These are phyloP conservation scores for Phytomonas francai DNA, from an alignment of 208 protist species.

Conservation along the genomic window DNA sequence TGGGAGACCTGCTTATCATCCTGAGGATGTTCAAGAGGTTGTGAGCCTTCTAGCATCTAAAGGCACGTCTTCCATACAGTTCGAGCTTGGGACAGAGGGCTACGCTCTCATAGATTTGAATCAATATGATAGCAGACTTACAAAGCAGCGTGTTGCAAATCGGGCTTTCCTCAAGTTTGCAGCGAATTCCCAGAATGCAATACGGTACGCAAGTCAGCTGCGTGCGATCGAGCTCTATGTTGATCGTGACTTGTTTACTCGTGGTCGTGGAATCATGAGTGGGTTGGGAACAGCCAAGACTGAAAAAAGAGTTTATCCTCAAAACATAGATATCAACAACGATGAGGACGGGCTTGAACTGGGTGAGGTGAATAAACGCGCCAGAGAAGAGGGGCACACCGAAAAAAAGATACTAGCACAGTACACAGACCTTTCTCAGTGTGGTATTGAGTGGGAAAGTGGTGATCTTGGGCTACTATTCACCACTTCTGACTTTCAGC, in stretches of 20 bases:
- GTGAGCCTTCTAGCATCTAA: neutral
- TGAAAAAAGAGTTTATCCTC: neutral
- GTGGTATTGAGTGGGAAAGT: slow-evolving; percentile 2
- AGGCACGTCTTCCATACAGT: slow-evolving; percentile 4
- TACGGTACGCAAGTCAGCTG: slow-evolving; percentile 4
- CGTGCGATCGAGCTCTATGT: slow-evolving; percentile 28
- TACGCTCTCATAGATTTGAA: slow-evolving; percentile 48
- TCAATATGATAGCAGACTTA: slow-evolving; percentile 27
- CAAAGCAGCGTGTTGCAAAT: slow-evolving; percentile 41
- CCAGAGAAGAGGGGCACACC: neutral
- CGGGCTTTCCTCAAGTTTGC: slow-evolving; percentile 33
- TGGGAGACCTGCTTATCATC: neutral
- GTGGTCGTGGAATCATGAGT: slow-evolving; percentile 12
- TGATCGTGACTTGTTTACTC: slow-evolving; percentile 24
- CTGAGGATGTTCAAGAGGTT: slow-evolving; percentile 1
- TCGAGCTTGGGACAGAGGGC: slow-evolving; percentile 35
- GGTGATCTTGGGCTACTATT: neutral
- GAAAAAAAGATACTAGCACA: neutral
- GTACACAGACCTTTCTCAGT: slow-evolving; percentile 1
- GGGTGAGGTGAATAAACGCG: neutral
- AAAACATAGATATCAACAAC: neutral
- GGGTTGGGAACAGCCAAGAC: neutral
- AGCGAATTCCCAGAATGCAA: slow-evolving; percentile 18
- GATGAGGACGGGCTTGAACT: neutral
- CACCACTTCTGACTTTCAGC: neutral